Base-by-base conservation (phyloP, 1,284 basidiomycete genomes). In the Apiotrichum mycotoxinovorans region DNA sequence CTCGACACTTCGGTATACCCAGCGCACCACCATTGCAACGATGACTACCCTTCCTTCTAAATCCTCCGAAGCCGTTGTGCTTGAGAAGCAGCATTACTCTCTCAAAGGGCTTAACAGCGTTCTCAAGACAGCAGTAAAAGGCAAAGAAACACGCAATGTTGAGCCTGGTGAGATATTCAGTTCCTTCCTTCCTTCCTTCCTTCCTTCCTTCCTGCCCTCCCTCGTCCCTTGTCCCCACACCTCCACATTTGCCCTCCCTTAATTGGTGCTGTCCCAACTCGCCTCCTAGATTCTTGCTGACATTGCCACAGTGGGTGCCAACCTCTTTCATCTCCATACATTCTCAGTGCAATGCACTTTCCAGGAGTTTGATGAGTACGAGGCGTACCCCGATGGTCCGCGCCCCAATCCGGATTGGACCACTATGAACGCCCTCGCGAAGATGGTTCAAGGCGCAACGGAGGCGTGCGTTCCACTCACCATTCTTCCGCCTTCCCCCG, bases 311-410 rank as follows among this genome's bases (percentile, higher is more conserved):
- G 38, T 34, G 22, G 23, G 35, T 43, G 20, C 47, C 2, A 26
- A 45, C 17, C 60, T 59, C 34, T 61, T 67, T 45, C 73, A 73
- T 58, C 53, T 71, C 4, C 70, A 73, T 54, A 69, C 72, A 3
- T 56, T 68, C 52, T 67, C 66, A 1, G 47, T 73, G 18, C 66
- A 73, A 15, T 52, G 60, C 14, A 50, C 57, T 0, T 51, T 73
- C 12, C 12, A 43, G 12, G 53, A 64, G 5, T 64, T 65, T 1
- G 25, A 23, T 1, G 43, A 48, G 17, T 10, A 40, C 1, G 42
- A 37, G 40, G 20, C 47, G 26, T 58, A 58, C 41, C 38, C 42
- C 42, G 40, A 44, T 18, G 56, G 58, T 14, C 22, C 12, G 3
- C 53, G 56, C 33, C 51, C 30, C 8, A 60, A 63, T 35, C 35